These are phyloP conservation scores for Paxillus ammoniavirescens DNA, from an alignment of 768 basidiomycete genomes.

Conservation along the genomic window DNA sequence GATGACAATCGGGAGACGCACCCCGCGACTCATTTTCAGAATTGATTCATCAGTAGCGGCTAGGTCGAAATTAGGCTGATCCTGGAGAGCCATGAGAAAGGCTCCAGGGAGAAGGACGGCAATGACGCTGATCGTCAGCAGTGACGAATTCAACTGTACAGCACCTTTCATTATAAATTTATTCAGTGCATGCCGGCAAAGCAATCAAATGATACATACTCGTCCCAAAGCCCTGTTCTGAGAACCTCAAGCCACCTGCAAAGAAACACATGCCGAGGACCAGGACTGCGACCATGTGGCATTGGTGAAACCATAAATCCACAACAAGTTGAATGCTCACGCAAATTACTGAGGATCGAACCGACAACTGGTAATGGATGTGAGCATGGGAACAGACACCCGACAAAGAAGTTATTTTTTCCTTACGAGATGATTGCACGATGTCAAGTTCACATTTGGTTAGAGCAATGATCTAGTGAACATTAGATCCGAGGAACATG, in stretches of 20 bases:
- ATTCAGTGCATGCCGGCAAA: neutral
- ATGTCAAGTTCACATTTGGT: conserved; percentile 78
- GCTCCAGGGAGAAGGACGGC: conserved; percentile 78
- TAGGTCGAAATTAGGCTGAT: conserved; percentile 14
- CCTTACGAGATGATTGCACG: conserved; percentile 77
- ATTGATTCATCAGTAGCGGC: conserved; percentile 43
- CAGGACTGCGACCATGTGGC: conserved; percentile 48
- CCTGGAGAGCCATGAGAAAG: conserved; percentile 60
- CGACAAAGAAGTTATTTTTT: neutral
- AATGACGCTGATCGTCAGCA: conserved; percentile 74
- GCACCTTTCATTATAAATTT: conserved; percentile 46
- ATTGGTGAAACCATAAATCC: neutral
- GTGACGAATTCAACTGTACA: conserved; percentile 69
- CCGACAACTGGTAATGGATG: conserved; percentile 60
- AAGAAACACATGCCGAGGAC: conserved; percentile 87
- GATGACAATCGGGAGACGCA: conserved; percentile 31
- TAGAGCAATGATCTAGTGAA: conserved; percentile 67
- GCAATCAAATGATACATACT: conserved; percentile 41
- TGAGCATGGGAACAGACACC: conserved; percentile 1
- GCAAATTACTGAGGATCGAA: conserved; percentile 75
- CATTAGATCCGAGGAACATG: neutral
- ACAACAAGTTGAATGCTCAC: conserved; percentile 32
- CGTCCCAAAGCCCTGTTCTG: conserved; percentile 74
- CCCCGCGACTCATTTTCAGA: conserved; percentile 75
- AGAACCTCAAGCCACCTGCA: conserved; percentile 73